Evolutionary conservation across 2,329 filamentous ascomycete species (phyloP).

Genomic region (Corinectria fuckeliana): DNA sequence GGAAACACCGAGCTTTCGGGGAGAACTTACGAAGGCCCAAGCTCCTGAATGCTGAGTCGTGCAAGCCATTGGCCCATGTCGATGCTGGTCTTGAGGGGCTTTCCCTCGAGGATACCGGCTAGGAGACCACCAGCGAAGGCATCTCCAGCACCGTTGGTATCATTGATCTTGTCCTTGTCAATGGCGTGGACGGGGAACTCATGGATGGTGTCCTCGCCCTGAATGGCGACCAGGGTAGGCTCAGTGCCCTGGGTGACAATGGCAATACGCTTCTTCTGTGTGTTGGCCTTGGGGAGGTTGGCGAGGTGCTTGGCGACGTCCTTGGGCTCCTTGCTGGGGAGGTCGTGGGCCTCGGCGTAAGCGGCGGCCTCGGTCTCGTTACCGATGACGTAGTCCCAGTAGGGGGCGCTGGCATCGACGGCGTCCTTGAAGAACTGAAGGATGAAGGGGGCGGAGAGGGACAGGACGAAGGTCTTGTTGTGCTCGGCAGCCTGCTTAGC

Average conservation of each 20-base stretch:
- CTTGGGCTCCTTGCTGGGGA: slow-evolving; percentile 77
- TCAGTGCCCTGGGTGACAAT: slow-evolving; percentile 96
- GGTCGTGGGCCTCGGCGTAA: slow-evolving; percentile 82
- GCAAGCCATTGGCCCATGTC: slow-evolving; percentile 98
- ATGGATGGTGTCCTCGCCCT: slow-evolving; percentile 73
- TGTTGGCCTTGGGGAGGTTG: slow-evolving; percentile 91
- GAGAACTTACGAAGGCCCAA: slow-evolving; percentile 87
- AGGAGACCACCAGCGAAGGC: slow-evolving; percentile 95
- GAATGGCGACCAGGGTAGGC: slow-evolving; percentile 83
- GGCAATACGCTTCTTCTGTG: slow-evolving; percentile 79
- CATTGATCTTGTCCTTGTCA: slow-evolving; percentile 78
- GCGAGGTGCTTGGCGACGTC: slow-evolving; percentile 87
- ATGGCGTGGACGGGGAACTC: slow-evolving; percentile 85
- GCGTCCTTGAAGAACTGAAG: slow-evolving; percentile 97
- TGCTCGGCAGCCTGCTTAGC: slow-evolving; percentile 87
- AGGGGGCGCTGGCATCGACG: slow-evolving; percentile 82
- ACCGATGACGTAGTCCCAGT: slow-evolving; percentile 95
- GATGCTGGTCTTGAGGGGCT: slow-evolving; percentile 77
- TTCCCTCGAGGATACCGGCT: slow-evolving; percentile 86
- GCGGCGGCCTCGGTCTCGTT: slow-evolving; percentile 95
- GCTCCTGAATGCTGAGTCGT: slow-evolving; percentile 89
- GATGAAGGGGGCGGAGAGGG: slow-evolving; percentile 95
- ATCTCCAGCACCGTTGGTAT: slow-evolving; percentile 97
- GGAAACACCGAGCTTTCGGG: slow-evolving; percentile 18
- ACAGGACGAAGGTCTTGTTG: slow-evolving; percentile 92